Base-by-base conservation (phyloP, 352 stramenopile genomes). In the Pythium coloratum region DNA sequence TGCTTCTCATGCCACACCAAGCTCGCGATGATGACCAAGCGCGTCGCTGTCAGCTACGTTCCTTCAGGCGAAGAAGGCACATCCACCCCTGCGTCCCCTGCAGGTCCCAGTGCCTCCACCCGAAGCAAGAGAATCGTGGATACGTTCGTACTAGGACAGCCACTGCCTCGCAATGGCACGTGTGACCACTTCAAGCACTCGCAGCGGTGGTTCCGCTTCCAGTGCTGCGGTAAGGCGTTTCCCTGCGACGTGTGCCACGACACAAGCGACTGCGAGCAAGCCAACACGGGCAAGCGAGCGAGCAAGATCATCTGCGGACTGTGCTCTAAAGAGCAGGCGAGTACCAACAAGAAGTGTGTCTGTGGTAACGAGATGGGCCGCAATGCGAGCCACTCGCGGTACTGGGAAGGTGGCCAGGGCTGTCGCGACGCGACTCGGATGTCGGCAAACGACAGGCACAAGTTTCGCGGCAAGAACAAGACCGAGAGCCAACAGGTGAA, bases 111-210 rank as follows among this genome's bases (percentile, higher is more conserved):
- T 20, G 38, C n/a, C 30, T 34, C 51, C 20, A 80, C 81, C 7
- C 81, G 78, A 58, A 85, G 78, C 59, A 80, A 78, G 34, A 71
- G 74, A 20, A 40, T 75, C 16, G 42, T 79, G 13, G 78, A 91
- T 44, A 88, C 70, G 24, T 86, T 92, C 57, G 72, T 87, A 8
- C 54, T 90, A 28, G 87, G 87, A 28, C 78, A 92, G 53, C 82
- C 85, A 18, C 58, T 95, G 63, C 87, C 87, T 26, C 76, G 76
- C 53, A 88, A 90, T 46, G 87, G 87, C 55, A 71, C 62, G 36
- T 95, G 87, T 33, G 77, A 90, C 16, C 87, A 95, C 70, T 95
- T 94, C 64, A 84, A 83, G 55, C 81, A 92, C 61, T 95, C 87
- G 46, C 66, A 80, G 16, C 85, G 87, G 6, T 95, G 87, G 87